Evolutionary conservation across 768 basidiomycete genomes (phyloP), one percentile per base, ranked within the genome.

Genomic region (Amanita pallidorosea): DNA sequence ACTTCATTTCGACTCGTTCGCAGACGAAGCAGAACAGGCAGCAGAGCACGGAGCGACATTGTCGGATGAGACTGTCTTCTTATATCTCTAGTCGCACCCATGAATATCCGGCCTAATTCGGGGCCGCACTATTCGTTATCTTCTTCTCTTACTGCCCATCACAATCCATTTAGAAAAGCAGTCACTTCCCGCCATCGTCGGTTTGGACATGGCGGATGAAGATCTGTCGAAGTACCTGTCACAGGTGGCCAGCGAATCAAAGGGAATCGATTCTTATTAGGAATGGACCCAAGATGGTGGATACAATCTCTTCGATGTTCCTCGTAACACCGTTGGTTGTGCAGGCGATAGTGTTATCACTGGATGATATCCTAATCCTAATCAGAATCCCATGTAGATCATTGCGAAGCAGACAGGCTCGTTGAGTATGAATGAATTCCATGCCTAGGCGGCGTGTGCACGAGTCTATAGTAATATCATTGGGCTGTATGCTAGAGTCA

Each of bases 171-270:
- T 46, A 31, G 45, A 46, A 34, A n/a, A 20, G 23, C 3, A 13
- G 17, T 11, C 11, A 13, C 12, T 22, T 20, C 40, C 11, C 40
- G 3, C 9, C 18, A 20, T 29, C 9, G 29, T 8, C 29, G 9
- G 29, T 29, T 29, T 29, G 33, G 29, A 8, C 45, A 33, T 47
- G 13, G 29, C 17, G 23, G 12, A 22, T n/a, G 29, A 13, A 45
- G 43, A 45, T 45, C 40, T 41, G 9, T 40, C 38, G 38, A 40
- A 40, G 17, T 4, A n/a, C 45, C 45, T 36, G 33, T 47, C 33
- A 47, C 7, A 3, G 29, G 55, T 20, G 55, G 52, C 11, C 4
- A 54, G 49, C 38, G 11, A 55, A 51, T 13, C 44, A 25, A 36
- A 47, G 36, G 12, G 45, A 33, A 27, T 8, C 27, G 25, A 5